A percentile compares a stretch with the other conserved stretches of the same genome.
Evolutionary conservation across 2,329 filamentous ascomycete genomes (phyloP).

Genomic region (Calonectria leucothoes): DNA sequence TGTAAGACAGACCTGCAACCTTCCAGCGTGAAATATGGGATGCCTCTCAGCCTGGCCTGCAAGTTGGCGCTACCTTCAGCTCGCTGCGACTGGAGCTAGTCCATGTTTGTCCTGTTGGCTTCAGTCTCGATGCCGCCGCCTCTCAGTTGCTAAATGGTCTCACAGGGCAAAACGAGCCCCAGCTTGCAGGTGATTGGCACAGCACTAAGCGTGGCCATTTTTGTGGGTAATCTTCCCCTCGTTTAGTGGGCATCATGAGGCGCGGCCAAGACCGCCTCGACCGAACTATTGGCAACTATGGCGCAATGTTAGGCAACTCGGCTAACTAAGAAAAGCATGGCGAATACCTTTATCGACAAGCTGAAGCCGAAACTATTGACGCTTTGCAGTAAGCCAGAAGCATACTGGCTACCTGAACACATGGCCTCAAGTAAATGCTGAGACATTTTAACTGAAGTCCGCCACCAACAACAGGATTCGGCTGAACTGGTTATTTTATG

Average conservation of each 20-base stretch:
- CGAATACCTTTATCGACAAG: not conserved
- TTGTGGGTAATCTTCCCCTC: not conserved
- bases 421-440: not conserved
- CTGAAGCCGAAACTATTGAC: not conserved
- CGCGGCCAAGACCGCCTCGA: not conserved
- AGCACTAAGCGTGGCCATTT: too few species aligned
- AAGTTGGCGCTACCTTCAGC: not conserved
- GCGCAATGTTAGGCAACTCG: not conserved
- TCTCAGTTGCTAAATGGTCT: not conserved
- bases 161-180: not conserved
- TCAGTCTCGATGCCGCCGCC: not conserved
- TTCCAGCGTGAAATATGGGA: not conserved
- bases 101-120: not conserved
- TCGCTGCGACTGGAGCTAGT: not conserved
- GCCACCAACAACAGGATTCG: not conserved
- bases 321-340: not conserved
- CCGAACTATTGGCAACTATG: not conserved
- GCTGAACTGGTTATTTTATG: not conserved
- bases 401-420: not conserved
- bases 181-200: not conserved
- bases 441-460: not conserved
- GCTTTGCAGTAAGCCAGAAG: not conserved
- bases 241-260: not conserved
- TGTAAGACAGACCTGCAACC: not conserved
- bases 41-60: not conserved